Evolutionary conservation across 306 rosid species (phyloP), one percentile per base, ranked within the genome.

Genomic region (Trichosanthes cucumerina): DNA sequence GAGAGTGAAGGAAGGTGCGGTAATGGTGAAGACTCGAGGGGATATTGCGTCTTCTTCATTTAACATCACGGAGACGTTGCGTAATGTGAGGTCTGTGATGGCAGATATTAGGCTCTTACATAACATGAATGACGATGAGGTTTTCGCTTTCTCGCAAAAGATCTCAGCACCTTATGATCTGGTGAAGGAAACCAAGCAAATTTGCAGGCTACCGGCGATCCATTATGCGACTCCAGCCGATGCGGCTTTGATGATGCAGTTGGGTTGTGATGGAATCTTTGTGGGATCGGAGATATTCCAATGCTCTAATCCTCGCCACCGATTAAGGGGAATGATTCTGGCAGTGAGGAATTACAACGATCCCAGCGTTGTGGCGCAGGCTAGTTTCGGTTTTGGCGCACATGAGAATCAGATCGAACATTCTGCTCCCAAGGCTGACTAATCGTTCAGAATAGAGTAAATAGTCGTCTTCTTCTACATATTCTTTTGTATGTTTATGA

Each of bases 171-270:
- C 98, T 21, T 93, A 88, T 65, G 98, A 93, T 75, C 86, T 93
- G 9, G 91, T 89, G 18, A 89, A 80, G 38, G 89, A 89, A 70
- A 83, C 91, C 38, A 93, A 87, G 85, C 85, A 87, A 66, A 79
- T 89, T 90, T 86, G 91, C 2, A 62, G 93, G 81, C 89, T 91
- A 5, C 98, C 93, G 4, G 95, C 86, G 21, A 86, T 85, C 39
- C 86, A 88, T 19, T 93, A 89, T 43, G 95, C 84, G 65, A 91
- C 98, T 26, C 95, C 98, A n/a, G 95, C 98, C 0, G 95, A 93
- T 58, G 96, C 86, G 28, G 94, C 93, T 13, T 44, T 93, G 82
- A 82, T 93, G 97, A 91, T 91, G 98, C 98, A 93, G 38, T 71
- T 93, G 52, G 98, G 98, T 0, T 91, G 98, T 76, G 92, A 91